These are phyloP conservation scores for Pseudozyma sp. DNA, from an alignment of 1,284 basidiomycete genomes.

Conservation along the genomic window DNA sequence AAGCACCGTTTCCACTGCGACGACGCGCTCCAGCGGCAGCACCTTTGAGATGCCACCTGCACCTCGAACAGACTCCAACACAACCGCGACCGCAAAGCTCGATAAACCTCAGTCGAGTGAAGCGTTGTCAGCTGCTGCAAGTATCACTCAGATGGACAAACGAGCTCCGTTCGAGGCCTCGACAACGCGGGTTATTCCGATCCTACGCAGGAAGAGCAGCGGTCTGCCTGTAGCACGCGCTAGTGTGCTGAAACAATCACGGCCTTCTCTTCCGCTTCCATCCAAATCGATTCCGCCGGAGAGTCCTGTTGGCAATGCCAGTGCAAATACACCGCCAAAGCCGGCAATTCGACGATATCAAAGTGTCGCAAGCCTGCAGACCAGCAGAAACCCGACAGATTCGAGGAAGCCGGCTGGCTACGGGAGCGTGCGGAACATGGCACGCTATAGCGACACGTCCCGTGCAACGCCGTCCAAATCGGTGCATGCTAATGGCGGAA, in stretches of 20 bases:
- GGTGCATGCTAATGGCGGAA: conserved; percentile 9
- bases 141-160: background rate
- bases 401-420: background rate
- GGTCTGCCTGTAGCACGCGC: conserved; percentile 22
- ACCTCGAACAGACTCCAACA: background rate
- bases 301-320: background rate
- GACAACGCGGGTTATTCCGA: background rate
- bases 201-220: conserved; percentile 30
- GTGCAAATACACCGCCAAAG: background rate
- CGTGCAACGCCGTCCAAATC: conserved; percentile 14
- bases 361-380: conserved; percentile 18
- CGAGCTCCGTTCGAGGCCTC: background rate
- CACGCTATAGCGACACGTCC: conserved; percentile 13
- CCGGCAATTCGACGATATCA: conserved; percentile 15
- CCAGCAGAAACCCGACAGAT: background rate
- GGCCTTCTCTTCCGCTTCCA: conserved; percentile 19
- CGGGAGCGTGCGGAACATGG: background rate
- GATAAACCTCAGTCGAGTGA: background rate
- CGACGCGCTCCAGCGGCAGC: conserved; percentile 33
- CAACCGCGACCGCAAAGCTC: background rate
- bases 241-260: background rate
- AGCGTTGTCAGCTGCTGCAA: background rate
- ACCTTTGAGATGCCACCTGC: conserved; percentile 2
- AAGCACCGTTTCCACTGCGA: conserved; percentile 37
- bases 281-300: background rate